Conservation (phyloP, 768 basidiomycete genomes). For the Leucogyrophana mollusca region DNA sequence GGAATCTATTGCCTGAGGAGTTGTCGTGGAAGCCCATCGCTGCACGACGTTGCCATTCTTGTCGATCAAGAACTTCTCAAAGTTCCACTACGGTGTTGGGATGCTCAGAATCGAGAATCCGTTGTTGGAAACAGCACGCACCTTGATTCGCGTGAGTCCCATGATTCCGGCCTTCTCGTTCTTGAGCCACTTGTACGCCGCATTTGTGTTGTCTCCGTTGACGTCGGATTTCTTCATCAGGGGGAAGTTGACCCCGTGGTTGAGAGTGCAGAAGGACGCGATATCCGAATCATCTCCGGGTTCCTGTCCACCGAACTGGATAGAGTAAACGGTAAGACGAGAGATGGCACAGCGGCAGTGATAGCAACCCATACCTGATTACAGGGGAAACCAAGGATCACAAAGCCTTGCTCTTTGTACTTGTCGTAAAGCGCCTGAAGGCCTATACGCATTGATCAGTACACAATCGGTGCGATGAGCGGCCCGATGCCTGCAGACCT, state of each 20-base stretch:
- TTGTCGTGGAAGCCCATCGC: slow-evolving; percentile 76
- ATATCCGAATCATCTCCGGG: slow-evolving; percentile 80
- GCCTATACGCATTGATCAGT: slow-evolving; percentile 37
- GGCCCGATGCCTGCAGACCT: slow-evolving; percentile 38
- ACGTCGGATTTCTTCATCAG: slow-evolving; percentile 93
- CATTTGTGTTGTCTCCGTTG: slow-evolving; percentile 82
- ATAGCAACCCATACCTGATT: slow-evolving; percentile 58
- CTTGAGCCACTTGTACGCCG: slow-evolving; percentile 87
- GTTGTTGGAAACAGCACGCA: slow-evolving; percentile 2
- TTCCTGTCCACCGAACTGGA: slow-evolving; percentile 82
- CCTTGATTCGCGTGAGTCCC: slow-evolving; percentile 75
- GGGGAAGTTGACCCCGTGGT: slow-evolving; percentile 89
- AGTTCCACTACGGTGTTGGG: slow-evolving; percentile 67
- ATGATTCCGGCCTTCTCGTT: slow-evolving; percentile 70
- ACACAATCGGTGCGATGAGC: neutral
- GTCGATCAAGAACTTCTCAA: slow-evolving; percentile 86
- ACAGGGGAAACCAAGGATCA: slow-evolving; percentile 89
- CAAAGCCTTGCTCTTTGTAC: slow-evolving; percentile 72
- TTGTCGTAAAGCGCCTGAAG: slow-evolving; percentile 81
- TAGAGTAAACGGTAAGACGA: neutral
- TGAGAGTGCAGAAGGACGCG: slow-evolving; percentile 69
- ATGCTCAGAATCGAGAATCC: neutral
- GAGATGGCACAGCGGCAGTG: too few species aligned
- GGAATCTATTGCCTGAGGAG: slow-evolving; percentile 60
- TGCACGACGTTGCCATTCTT: slow-evolving; percentile 73